Conservation (phyloP, 225 moss, liverwort and hornwort genomes). For the Rhytidiadelphus loreus region DNA sequence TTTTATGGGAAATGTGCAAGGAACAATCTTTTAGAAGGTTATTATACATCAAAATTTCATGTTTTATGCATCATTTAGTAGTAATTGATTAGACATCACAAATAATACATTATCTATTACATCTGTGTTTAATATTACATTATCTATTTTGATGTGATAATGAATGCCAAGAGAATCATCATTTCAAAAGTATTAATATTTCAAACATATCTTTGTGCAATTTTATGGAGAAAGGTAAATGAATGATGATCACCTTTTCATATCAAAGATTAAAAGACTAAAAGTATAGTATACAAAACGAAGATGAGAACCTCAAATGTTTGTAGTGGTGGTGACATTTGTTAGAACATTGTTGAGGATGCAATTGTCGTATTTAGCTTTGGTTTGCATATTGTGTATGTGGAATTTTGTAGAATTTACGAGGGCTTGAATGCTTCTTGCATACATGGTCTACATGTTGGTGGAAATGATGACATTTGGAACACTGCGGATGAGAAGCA, state of each 20-base stretch:
- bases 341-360: neutral
- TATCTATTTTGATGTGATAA: neutral
- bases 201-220: neutral
- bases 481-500: neutral
- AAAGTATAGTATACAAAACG: accelerated
- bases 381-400: neutral
- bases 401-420: neutral
- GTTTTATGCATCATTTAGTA: neutral
- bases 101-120: neutral
- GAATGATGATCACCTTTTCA: neutral
- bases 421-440: neutral
- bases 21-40: accelerated
- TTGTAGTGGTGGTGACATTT: neutral
- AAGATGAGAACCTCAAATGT: neutral
- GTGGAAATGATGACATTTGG: neutral
- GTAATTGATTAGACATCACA: neutral
- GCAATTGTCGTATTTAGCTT: neutral
- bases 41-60: neutral
- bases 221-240: neutral
- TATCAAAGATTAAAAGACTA: neutral
- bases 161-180: neutral
- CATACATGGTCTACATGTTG: neutral
- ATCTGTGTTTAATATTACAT: neutral
- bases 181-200: neutral
- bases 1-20: accelerated